These are phyloP conservation scores for Thalassiosira livingstoniorum DNA, from an alignment of 352 stramenopile species.

Conservation along the genomic window DNA sequence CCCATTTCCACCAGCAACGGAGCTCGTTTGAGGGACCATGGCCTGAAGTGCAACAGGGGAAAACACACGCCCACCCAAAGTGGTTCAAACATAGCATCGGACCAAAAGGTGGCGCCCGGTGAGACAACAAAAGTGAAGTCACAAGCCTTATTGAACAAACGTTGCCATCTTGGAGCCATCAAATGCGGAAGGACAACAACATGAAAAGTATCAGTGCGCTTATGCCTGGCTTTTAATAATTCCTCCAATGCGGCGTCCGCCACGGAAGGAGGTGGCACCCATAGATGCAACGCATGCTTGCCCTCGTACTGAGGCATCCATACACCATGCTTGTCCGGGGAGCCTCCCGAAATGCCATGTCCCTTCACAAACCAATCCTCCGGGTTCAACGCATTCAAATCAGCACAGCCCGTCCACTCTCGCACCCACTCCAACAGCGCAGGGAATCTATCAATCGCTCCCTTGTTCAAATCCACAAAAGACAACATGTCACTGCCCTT, in stretches of 20 bases:
- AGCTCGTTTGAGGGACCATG: constrained; percentile 27
- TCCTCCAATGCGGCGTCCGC: constrained; percentile 55
- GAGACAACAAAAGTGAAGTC: constrained; percentile 24
- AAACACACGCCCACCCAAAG: constrained; percentile 43
- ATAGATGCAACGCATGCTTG: constrained; percentile 29
- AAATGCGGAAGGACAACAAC: constrained; percentile 48
- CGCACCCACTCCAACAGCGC: constrained; percentile 27
- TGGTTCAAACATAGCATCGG: constrained; percentile 37
- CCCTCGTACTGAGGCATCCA: constrained; percentile 41
- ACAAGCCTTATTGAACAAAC: constrained; percentile 39
- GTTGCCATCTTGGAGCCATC: neutral
- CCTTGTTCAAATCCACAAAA: constrained; percentile 40
- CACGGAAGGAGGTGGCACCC: constrained; percentile 49
- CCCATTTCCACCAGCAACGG: constrained; percentile 22
- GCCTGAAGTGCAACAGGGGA: constrained; percentile 33
- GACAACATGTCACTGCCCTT: constrained; percentile 36
- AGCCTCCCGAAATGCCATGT: constrained; percentile 39
- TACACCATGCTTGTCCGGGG: constrained; percentile 21
- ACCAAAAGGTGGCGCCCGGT: constrained; percentile 10
- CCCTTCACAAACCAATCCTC: constrained; percentile 54
- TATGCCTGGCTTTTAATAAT: constrained; percentile 53
- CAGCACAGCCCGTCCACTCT: neutral
- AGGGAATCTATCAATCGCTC: constrained; percentile 29
- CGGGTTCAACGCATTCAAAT: constrained; percentile 1
- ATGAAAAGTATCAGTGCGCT: constrained; percentile 43